Evolutionary conservation across 164 flowering plant species (phyloP).

Genomic region (Platanus orientalis): DNA sequence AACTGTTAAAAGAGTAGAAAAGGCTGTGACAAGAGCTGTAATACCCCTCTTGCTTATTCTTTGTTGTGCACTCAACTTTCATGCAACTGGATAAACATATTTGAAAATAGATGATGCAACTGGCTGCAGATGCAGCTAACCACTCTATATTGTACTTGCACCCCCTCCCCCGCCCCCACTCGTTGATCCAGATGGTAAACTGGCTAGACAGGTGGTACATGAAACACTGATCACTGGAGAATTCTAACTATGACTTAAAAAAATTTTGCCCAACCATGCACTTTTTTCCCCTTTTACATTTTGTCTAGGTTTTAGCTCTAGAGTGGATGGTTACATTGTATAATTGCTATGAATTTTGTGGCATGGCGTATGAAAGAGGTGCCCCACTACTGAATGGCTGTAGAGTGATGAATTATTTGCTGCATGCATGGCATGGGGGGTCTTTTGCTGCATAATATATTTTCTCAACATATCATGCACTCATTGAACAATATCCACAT

Average conservation of each 20-base stretch:
- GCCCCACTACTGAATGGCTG: background rate
- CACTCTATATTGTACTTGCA: too few relatives aligned
- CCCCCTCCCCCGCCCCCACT: too few relatives aligned
- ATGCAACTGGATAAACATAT: too few relatives aligned
- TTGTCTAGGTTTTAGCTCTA: background rate
- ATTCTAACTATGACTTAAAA: too few relatives aligned
- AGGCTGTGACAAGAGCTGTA: slow-evolving; percentile 74
- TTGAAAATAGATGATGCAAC: too few relatives aligned
- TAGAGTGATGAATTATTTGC: background rate
- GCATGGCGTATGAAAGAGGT: background rate
- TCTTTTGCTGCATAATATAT: background rate
- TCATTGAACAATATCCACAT: too few relatives aligned
- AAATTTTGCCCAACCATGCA: too few relatives aligned
- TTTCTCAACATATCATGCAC: background rate
- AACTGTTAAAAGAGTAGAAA: slow-evolving; percentile 48
- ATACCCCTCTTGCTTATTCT: slow-evolving; percentile 13
- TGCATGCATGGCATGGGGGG: background rate
- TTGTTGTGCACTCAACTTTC: background rate
- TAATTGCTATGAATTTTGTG: background rate
- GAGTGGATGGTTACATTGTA: background rate
- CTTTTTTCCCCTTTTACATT: background rate
- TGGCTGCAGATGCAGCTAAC: too few relatives aligned
- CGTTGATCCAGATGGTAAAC: too few relatives aligned
- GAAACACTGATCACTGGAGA: too few relatives aligned
- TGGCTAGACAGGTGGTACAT: too few relatives aligned